phyloP scores from a whole-genome alignment of 495 filamentous ascomycete genomes.

The Hyaloscypha finlandica region DNA sequence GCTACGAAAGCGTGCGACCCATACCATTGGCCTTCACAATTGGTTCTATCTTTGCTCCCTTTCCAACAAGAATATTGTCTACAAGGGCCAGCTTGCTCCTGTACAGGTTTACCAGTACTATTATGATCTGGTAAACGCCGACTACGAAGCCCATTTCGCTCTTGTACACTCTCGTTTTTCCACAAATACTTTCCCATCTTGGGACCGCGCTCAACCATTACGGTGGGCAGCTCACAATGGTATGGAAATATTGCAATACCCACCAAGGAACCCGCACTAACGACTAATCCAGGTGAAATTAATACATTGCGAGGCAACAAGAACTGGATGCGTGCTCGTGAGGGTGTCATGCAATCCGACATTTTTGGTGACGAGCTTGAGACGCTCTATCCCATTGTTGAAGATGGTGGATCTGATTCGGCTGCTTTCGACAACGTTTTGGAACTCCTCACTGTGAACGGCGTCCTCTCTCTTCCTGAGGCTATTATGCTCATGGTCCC shows the following conservation, averaged over 20 bases:
- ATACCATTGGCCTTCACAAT: conserved; percentile 92
- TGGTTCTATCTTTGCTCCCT: conserved; percentile 99
- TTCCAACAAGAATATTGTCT: conserved; percentile 98
- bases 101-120: conserved; percentile 99
- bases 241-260: conserved; percentile 39
- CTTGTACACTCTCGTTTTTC: conserved; percentile 98
- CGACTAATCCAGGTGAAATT: conserved; percentile 65
- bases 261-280: conserved; percentile 37
- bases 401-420: conserved; percentile 97
- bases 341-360: conserved; percentile 92
- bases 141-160: conserved; percentile 97
- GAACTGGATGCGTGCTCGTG: conserved; percentile 99
- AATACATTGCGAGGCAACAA: conserved; percentile 99
- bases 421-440: conserved; percentile 98
- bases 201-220: conserved; percentile 96
- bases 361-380: conserved; percentile 95
- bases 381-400: conserved; percentile 88
- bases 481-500: conserved; percentile 99
- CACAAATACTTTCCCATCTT: conserved; percentile 98
- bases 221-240: conserved; percentile 99
- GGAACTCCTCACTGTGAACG: conserved; percentile 94
- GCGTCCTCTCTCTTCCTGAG: conserved; percentile 93
- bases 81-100: conserved; percentile 96
- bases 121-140: conserved; percentile 93
- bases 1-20: conserved; percentile 90